Evolutionary conservation across 2,329 filamentous ascomycete genomes (phyloP), one percentile per base, ranked within the genome.

Genomic region (Cordyceps militaris): DNA sequence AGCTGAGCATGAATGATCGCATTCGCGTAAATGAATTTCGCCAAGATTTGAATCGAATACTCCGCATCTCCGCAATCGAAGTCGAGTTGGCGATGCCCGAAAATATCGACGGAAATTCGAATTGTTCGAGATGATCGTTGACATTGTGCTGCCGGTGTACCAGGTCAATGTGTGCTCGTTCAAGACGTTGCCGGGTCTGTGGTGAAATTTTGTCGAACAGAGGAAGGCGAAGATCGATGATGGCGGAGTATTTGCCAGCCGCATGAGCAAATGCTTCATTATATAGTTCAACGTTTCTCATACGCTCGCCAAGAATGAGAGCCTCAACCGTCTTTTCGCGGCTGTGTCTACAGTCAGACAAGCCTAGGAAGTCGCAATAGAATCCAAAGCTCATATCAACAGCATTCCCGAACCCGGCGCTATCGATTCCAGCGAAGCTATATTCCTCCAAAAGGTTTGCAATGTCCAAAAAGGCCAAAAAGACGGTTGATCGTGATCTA

Each of bases 211-310:
- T 77, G 26, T 79, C 76, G 70, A 85, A 92, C 49, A 94, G 82
- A 0, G 85, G 82, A 51, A 84, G 85, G 44, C 84, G 81, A 48
- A 91, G 73, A 2, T 80, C 76, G 56, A 85, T 79, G 59, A 91
- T 83, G 32, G 91, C 79, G 21, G 89, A 82, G 59, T 93, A 90
- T 71, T 94, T 95, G 51, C 93, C 94, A 10, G 89, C 91, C 0
- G 87, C 91, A 70, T 97, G 94, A 5, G 91, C 85, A 66, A 97
- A 97, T 0, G 90, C 91, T 71, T 97, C 91, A 59, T 89, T 90
- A 73, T 96, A 97, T 2, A 99, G 79, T 8, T 86, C 80, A 65
- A 87, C 83, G 49, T 83, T 96, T 59, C 86, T 86, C 85, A 97
- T 89, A 38, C 83, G 83, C 73, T 99, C 93, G 57, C 89, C 92